Conservation (phyloP, 2,329 filamentous ascomycete genomes). For the Cercospora sp. region DNA sequence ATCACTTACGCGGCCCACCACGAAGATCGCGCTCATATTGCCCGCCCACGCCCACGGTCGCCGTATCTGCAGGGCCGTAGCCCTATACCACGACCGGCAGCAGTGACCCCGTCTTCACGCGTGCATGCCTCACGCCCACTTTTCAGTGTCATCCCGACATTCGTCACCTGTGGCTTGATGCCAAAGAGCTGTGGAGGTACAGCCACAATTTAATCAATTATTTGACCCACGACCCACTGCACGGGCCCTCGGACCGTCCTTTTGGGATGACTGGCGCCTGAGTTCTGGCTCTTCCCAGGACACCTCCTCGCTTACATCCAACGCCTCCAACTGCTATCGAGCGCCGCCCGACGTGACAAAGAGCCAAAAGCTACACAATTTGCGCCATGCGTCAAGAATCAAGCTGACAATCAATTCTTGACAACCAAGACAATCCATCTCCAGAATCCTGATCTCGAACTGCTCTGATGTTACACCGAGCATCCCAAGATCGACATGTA, state of each 20-base stretch:
- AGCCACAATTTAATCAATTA: neutral
- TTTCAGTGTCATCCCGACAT: neutral
- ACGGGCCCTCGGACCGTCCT: neutral
- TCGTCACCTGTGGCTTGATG: constrained; percentile 1
- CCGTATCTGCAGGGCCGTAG: neutral
- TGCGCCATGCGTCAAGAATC: neutral
- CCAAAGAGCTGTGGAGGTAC: neutral
- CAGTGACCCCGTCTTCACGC: neutral
- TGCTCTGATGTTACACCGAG: neutral
- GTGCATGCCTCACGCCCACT: neutral
- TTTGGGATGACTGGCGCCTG: neutral
- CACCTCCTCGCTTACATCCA: neutral
- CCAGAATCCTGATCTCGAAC: neutral
- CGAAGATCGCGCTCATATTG: neutral
- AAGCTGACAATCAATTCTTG: neutral
- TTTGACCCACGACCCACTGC: neutral
- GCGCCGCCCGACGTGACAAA: constrained; percentile 8
- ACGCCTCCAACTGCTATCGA: neutral
- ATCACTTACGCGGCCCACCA: neutral
- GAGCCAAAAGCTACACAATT: neutral
- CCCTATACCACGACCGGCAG: neutral
- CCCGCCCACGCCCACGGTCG: no score
- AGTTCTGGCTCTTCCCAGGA: neutral
- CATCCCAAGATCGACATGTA: neutral
- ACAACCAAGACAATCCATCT: neutral